Evolutionary conservation across 23 red algal genomes (phyloP).

Genomic region (Pyropia yezoensis): DNA sequence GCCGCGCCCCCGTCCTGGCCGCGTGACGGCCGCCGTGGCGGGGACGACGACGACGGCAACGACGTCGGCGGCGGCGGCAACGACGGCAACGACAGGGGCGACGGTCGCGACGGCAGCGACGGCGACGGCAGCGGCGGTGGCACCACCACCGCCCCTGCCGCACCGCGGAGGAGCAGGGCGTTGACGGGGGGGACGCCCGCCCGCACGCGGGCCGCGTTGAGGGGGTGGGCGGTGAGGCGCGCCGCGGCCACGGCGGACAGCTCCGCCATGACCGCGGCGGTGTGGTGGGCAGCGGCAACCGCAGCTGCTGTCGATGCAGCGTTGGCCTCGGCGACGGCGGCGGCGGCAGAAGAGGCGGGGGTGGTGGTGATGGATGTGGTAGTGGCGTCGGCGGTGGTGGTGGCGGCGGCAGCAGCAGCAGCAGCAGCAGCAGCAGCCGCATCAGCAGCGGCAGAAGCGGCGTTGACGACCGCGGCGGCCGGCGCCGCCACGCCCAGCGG

Average conservation of each 20-base stretch:
- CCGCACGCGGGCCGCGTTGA: conserved; percentile 1
- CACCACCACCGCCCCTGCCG: neutral
- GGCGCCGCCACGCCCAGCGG: neutral
- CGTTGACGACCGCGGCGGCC: neutral
- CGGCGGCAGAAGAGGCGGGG: too few relatives aligned
- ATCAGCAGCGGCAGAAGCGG: neutral
- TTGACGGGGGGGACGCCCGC: conserved; percentile 1
- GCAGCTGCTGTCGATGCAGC: neutral
- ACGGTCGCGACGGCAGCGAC: too few relatives aligned
- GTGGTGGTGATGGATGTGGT: neutral
- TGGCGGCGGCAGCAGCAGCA: neutral
- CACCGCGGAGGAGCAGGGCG: conserved; percentile 10
- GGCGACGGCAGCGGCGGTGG: conserved; percentile 8
- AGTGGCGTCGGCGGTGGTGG: neutral
- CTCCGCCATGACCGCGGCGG: conserved; percentile 1
- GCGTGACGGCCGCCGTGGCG: too few relatives aligned
- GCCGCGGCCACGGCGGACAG: neutral
- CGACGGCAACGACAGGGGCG: too few relatives aligned
- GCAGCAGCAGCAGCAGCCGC: neutral
- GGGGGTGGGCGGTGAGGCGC: conserved; percentile 1
- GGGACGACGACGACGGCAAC: too few relatives aligned
- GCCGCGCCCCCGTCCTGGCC: conserved; percentile 8
- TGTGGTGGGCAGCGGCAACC: neutral
- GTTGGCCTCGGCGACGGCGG: neutral
- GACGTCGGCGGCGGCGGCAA: too few relatives aligned